These are phyloP conservation scores for Cladosporium cucumerinum DNA, from an alignment of 2,329 filamentous ascomycete genomes.

Conservation along the genomic window DNA sequence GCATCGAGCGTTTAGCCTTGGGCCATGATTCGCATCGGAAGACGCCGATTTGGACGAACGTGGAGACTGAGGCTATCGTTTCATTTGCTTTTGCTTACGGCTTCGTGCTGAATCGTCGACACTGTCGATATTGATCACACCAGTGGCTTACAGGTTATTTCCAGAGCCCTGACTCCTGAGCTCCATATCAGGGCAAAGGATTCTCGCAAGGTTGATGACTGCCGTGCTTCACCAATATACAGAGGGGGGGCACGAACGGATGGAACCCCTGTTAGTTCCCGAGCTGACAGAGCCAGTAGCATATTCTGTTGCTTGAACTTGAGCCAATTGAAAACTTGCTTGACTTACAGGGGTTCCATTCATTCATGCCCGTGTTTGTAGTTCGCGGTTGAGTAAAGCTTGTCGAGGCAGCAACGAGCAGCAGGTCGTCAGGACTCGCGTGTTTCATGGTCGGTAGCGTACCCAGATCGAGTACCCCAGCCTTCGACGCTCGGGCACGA, in stretches of 20 bases:
- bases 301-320: too few species aligned
- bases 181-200: background rate
- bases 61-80: background rate
- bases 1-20: slow-evolving; percentile 1
- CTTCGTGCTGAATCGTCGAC: background rate
- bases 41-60: background rate
- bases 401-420: background rate
- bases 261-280: too few species aligned
- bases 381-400: slow-evolving; percentile 5
- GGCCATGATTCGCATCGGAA: slow-evolving; percentile 1
- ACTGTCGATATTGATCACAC: background rate
- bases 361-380: too few species aligned
- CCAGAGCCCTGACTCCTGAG: slow-evolving; percentile 1
- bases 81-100: background rate
- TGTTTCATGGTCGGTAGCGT: slow-evolving; percentile 12
- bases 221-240: background rate
- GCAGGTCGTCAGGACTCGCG: background rate
- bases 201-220: background rate
- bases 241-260: too few species aligned
- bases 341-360: too few species aligned
- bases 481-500: background rate
- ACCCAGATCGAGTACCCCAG: slow-evolving; percentile 6
- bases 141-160: background rate
- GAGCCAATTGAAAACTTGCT: too few species aligned
- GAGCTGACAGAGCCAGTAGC: too few species aligned